Evolutionary conservation across 257 asterid species (phyloP).

Genomic region (Lavandula angustifolia): DNA sequence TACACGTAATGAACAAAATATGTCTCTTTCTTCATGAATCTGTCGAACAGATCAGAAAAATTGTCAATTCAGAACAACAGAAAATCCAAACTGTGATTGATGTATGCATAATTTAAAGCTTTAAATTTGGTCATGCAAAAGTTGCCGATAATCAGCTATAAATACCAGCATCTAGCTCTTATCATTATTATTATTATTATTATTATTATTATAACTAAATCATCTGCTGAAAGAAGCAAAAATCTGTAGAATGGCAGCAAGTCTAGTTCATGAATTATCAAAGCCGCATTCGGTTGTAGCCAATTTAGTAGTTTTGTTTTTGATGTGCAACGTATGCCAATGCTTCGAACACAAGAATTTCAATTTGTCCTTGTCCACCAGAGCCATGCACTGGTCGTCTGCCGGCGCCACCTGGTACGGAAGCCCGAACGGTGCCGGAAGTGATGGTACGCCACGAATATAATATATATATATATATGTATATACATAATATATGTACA

Average conservation of each 20-base stretch:
- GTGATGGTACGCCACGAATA: no score
- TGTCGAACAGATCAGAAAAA: background rate
- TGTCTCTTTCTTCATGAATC: background rate
- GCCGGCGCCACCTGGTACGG: constrained; percentile 86
- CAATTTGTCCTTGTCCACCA: constrained; percentile 41
- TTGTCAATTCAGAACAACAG: background rate
- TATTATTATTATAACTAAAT: no score
- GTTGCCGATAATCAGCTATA: constrained; percentile 24
- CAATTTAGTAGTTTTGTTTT: constrained; percentile 30
- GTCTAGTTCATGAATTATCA: constrained; percentile 9
- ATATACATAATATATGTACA: no score
- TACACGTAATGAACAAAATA: no score
- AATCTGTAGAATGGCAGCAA: constrained; percentile 23
- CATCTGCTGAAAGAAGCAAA: no score
- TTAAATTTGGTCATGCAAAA: constrained; percentile 2
- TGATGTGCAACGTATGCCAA: constrained; percentile 31
- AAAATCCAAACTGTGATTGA: background rate
- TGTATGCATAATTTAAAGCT: background rate
- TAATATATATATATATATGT: no score
- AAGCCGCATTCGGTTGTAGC: constrained; percentile 24
- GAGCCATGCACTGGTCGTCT: constrained; percentile 40
- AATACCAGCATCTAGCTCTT: constrained; percentile 9
- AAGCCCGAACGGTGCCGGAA: constrained; percentile 70
- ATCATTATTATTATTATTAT: no score
- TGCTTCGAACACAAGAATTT: constrained; percentile 38